A percentile compares a stretch with the other conserved stretches of the same genome.
Evolutionary conservation across 2,329 filamentous ascomycete species (phyloP).

Genomic region (Tympanopsis confertula): DNA sequence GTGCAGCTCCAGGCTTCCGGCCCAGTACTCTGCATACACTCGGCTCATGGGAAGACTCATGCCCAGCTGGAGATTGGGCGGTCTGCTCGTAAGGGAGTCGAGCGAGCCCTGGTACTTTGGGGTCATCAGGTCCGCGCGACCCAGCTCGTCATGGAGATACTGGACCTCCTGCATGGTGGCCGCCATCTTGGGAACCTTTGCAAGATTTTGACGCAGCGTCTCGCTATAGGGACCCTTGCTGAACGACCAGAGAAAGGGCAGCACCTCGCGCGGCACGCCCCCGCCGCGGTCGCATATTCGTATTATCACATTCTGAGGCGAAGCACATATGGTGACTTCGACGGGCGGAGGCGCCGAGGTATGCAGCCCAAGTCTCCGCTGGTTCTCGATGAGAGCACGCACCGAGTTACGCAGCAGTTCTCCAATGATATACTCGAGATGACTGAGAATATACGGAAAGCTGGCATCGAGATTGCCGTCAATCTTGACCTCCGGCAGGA

Average conservation of each 20-base stretch:
- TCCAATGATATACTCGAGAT: constrained; percentile 93
- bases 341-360: constrained; percentile 63
- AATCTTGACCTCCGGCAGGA: constrained; percentile 71
- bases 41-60: constrained; percentile 89
- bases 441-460: constrained; percentile 91
- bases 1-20: constrained; percentile 78
- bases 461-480: constrained; percentile 77
- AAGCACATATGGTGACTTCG: constrained; percentile 88
- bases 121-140: constrained; percentile 3
- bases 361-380: constrained; percentile 25
- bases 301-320: constrained; percentile 88
- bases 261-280: constrained; percentile 71
- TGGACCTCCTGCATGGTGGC: constrained; percentile 80
- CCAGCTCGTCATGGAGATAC: constrained; percentile 29
- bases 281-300: constrained; percentile 91
- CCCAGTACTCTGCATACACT: constrained; percentile 97
- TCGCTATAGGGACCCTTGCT: constrained; percentile 77
- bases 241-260: constrained; percentile 93
- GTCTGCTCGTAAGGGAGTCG: constrained; percentile 67
- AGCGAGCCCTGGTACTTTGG: constrained; percentile 51
- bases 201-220: constrained; percentile 69
- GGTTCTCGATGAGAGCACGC: constrained; percentile 76
- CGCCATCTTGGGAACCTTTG: constrained; percentile 77
- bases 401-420: constrained; percentile 92
- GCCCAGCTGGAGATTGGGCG: constrained; percentile 76